phyloP scores from a whole-genome alignment of 768 basidiomycete species.

The Neoboletus subvelutipes region DNA sequence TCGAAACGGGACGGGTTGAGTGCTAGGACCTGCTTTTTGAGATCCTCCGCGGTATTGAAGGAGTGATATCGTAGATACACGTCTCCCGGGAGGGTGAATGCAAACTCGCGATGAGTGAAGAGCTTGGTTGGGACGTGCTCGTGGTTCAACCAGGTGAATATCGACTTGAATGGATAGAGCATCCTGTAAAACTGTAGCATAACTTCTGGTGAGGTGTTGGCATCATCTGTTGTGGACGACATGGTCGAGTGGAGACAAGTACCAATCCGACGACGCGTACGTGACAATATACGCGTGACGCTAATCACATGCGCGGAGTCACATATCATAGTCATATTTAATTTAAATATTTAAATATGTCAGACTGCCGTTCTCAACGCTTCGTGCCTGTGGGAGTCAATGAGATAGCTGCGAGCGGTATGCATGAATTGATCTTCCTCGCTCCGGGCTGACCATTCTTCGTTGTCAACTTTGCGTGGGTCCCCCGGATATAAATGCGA shows the following conservation, averaged over 20 bases:
- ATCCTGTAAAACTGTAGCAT: conserved; percentile 84
- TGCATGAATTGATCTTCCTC: not conserved
- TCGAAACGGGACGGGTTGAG: conserved; percentile 94
- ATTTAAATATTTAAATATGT: too few relatives aligned
- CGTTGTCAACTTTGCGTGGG: not conserved
- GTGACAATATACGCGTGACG: conserved; percentile 22
- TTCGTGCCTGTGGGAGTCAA: too few relatives aligned
- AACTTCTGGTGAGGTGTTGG: conserved; percentile 51
- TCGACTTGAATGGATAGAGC: conserved; percentile 91
- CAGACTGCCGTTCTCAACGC: not conserved
- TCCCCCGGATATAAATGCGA: not conserved
- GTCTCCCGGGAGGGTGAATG: conserved; percentile 89
- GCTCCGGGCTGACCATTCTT: not conserved
- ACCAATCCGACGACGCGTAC: conserved; percentile 1
- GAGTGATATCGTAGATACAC: conserved; percentile 95
- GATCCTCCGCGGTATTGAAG: conserved; percentile 79
- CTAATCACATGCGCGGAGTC: conserved; percentile 10
- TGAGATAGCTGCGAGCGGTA: too few relatives aligned
- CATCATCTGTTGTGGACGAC: conserved; percentile 15
- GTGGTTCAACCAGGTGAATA: conserved; percentile 95
- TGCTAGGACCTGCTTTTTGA: conserved; percentile 84
- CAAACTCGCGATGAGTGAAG: conserved; percentile 93
- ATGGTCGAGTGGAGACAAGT: not conserved
- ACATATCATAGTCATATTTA: not conserved
- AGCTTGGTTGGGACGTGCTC: conserved; percentile 74